Conservation (phyloP, 2,329 filamentous ascomycete genomes). For the Tolypocladium tropicale region DNA sequence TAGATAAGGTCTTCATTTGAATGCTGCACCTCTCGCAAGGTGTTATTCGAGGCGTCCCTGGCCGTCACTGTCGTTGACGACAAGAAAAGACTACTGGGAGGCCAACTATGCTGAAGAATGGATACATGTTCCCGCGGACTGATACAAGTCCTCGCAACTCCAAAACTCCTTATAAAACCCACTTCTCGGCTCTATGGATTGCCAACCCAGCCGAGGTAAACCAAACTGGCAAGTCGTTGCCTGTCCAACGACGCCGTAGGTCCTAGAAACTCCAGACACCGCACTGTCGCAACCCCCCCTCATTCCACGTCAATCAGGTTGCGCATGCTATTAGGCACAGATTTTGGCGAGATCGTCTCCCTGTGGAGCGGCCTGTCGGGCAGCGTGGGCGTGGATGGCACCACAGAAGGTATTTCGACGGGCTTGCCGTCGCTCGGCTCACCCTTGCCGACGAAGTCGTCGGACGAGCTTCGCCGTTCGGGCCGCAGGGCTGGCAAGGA, state of each 20-base stretch:
- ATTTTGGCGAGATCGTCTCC: conserved; percentile 33
- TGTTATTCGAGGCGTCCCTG: background rate
- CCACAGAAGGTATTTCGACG: conserved; percentile 3
- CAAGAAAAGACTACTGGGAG: background rate
- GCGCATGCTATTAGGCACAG: conserved; percentile 28
- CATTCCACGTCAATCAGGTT: conserved; percentile 2
- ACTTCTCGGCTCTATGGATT: background rate
- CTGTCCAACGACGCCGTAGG: background rate
- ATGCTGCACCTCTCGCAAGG: background rate
- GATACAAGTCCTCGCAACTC: background rate
- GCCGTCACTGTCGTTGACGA: background rate
- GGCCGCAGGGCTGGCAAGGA: conserved; percentile 15
- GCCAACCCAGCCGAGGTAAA: background rate
- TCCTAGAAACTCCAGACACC: background rate
- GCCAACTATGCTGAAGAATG: background rate
- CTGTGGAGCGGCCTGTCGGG: background rate
- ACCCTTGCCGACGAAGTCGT: conserved; percentile 8
- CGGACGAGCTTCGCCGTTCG: conserved; percentile 6
- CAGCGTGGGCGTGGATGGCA: conserved; percentile 10
- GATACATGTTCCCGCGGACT: background rate
- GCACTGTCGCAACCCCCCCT: background rate
- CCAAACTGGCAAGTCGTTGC: background rate
- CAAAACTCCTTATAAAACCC: background rate
- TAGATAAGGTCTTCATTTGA: background rate
- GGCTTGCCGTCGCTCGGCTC: conserved; percentile 5